phyloP scores from a whole-genome alignment of 148 eudicot genomes.

The Silene conica region DNA sequence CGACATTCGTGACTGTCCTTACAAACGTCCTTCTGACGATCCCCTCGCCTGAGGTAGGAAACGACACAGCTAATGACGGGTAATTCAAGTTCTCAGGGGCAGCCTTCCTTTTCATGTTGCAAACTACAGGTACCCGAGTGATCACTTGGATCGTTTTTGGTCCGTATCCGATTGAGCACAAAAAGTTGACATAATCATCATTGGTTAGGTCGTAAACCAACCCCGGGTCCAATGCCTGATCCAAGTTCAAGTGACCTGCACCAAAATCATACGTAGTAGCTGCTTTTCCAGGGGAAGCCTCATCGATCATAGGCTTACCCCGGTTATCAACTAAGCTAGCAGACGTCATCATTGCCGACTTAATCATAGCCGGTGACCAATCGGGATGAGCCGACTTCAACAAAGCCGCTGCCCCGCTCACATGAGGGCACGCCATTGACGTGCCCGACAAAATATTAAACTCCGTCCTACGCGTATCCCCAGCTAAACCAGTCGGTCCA shows the following conservation, averaged over 20 bases:
- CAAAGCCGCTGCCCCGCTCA: conserved; percentile 89
- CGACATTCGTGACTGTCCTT: conserved; percentile 83
- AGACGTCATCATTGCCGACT: conserved; percentile 92
- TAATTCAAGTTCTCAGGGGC: conserved; percentile 76
- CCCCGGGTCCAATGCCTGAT: conserved; percentile 85
- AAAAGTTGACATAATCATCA: conserved; percentile 59
- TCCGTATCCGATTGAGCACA: conserved; percentile 84
- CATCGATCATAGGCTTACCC: conserved; percentile 54
- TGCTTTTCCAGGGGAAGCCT: conserved; percentile 51
- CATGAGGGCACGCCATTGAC: conserved; percentile 94
- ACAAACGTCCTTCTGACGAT: conserved; percentile 54
- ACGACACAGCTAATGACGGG: conserved; percentile 68
- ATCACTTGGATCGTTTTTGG: conserved; percentile 90
- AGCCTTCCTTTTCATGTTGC: conserved; percentile 54
- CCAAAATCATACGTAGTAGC: conserved; percentile 74
- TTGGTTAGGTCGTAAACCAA: conserved; percentile 67
- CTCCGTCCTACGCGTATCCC: conserved; percentile 58
- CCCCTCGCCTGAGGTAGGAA: conserved; percentile 43
- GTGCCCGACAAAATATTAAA: conserved; percentile 90
- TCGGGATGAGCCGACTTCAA: conserved; percentile 85
- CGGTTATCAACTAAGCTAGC: conserved; percentile 59
- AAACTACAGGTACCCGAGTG: conserved; percentile 58
- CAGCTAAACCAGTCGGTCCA: conserved; percentile 77
- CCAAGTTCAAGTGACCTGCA: conserved; percentile 73
- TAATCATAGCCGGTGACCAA: conserved; percentile 82